These are phyloP conservation scores for Toxicodendron radicans DNA, from an alignment of 345 rosid genomes.

Conservation along the genomic window DNA sequence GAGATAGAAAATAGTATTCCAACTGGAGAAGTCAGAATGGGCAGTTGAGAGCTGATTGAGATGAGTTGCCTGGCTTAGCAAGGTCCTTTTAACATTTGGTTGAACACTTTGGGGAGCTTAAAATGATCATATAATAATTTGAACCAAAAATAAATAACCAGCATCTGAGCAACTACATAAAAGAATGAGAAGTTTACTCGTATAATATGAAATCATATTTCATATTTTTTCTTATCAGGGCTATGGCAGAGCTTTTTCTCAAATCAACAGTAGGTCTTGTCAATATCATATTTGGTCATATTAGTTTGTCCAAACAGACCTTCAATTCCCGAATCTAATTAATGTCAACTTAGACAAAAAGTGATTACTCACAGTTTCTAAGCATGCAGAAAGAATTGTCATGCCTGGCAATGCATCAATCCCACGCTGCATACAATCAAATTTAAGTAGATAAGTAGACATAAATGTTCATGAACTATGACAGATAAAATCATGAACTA, in stretches of 20 bases:
- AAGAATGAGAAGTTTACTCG: not conserved
- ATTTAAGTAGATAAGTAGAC: not conserved
- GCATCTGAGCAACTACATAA: not conserved
- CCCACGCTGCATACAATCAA: slow-evolving; percentile 62
- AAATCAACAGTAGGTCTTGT: not conserved
- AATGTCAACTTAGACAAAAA: not conserved
- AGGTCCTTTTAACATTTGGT: not conserved
- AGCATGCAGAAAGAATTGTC: slow-evolving; percentile 74
- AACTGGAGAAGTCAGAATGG: not conserved
- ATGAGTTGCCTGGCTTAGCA: not conserved
- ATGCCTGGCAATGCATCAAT: slow-evolving; percentile 92
- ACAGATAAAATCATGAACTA: not conserved
- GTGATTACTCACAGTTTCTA: slow-evolving; percentile 69
- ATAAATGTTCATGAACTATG: slow-evolving; percentile 1
- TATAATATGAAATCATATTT: not conserved
- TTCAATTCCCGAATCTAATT: not conserved
- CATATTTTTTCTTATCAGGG: not conserved
- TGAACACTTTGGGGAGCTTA: not conserved
- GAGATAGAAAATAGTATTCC: too few species aligned
- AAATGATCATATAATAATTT: not conserved
- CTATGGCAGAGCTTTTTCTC: slow-evolving; percentile 1
- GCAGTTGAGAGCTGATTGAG: not conserved
- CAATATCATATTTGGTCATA: slow-evolving; percentile 8
- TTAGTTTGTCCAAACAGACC: not conserved
- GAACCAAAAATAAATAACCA: not conserved